These are phyloP conservation scores for Boletus insuetus DNA, from an alignment of 768 basidiomycete genomes.

Conservation along the genomic window DNA sequence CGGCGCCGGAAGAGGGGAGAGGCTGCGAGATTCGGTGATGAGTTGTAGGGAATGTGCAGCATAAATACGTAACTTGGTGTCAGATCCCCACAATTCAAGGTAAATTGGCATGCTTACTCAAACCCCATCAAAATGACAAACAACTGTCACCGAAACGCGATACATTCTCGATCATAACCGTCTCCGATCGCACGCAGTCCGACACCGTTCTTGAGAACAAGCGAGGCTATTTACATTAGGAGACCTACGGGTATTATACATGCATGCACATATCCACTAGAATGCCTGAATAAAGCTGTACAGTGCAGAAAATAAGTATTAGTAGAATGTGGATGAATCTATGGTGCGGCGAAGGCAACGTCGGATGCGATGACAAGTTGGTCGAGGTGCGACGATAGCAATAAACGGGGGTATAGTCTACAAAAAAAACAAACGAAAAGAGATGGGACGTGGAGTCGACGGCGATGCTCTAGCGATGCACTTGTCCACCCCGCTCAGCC, in stretches of 20 bases:
- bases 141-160: slow-evolving; percentile 11
- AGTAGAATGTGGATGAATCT: slow-evolving; percentile 33
- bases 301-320: slow-evolving; percentile 34
- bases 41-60: not conserved
- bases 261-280: slow-evolving; percentile 39
- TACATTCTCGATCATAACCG: slow-evolving; percentile 15
- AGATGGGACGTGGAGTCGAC: not conserved
- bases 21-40: slow-evolving; percentile 7
- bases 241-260: slow-evolving; percentile 33
- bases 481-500: slow-evolving; percentile 57
- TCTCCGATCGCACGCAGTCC: slow-evolving; percentile 3
- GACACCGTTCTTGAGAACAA: slow-evolving; percentile 3
- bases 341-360: slow-evolving; percentile 15
- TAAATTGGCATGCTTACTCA: slow-evolving; percentile 31
- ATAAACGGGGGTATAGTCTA: slow-evolving; percentile 38
- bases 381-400: slow-evolving; percentile 28
- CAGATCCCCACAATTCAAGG: slow-evolving; percentile 29
- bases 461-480: slow-evolving; percentile 48
- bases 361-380: slow-evolving; percentile 16
- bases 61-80: slow-evolving; percentile 25
- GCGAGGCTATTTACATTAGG: slow-evolving; percentile 33
- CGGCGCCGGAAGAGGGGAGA: slow-evolving; percentile 12
- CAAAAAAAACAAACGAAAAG: slow-evolving; percentile 7
- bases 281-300: slow-evolving; percentile 35
- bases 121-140: slow-evolving; percentile 32